Conservation (phyloP, 148 eudicot species). For the Cornus florida region DNA sequence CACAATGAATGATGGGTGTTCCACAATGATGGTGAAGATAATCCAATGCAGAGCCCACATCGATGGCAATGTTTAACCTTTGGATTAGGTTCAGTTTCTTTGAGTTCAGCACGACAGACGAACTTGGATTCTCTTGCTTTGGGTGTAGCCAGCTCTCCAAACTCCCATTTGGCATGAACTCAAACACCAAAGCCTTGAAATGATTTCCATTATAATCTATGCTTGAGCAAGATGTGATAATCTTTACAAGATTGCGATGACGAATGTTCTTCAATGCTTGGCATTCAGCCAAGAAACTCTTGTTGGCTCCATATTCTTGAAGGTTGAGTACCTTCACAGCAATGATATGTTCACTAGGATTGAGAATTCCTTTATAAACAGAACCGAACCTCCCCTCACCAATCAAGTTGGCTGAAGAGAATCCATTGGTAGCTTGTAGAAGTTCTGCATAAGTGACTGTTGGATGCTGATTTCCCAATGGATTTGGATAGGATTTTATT, state of each 20-base stretch:
- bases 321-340: conserved; percentile 34
- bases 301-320: conserved; percentile 20
- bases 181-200: conserved; percentile 24
- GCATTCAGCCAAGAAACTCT: conserved; percentile 32
- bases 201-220: conserved; percentile 17
- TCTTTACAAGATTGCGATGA: conserved; percentile 29
- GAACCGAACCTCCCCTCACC: conserved; percentile 29
- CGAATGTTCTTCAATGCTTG: conserved; percentile 21
- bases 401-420: conserved; percentile 18
- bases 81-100: conserved; percentile 8
- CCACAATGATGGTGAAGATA: conserved; percentile 29
- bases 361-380: conserved; percentile 25
- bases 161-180: conserved; percentile 33
- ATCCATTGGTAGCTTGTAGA: conserved; percentile 22
- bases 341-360: neutral
- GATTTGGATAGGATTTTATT: neutral
- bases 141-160: conserved; percentile 30
- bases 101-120: too few species aligned
- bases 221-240: conserved; percentile 26
- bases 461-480: neutral
- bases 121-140: neutral
- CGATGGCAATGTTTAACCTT: conserved; percentile 27
- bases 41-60: conserved; percentile 28
- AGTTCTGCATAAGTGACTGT: conserved; percentile 25
- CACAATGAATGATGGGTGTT: conserved; percentile 12